Evolutionary conservation across 1,284 basidiomycete species (phyloP).

Genomic region (Moniliophthora roreri): DNA sequence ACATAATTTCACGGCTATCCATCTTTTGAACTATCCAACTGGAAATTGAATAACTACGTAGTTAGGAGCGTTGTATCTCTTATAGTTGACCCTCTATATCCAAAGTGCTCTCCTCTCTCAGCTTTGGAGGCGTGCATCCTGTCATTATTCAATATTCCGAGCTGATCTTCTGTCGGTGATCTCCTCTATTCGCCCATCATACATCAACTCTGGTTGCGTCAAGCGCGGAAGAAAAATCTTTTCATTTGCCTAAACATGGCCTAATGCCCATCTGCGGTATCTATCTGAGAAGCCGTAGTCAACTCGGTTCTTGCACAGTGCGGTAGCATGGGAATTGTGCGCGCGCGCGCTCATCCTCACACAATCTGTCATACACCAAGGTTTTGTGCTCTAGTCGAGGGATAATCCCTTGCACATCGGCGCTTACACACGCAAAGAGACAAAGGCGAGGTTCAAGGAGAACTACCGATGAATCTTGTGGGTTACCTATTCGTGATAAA

Average conservation of each 20-base stretch:
- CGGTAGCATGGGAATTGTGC: not conserved
- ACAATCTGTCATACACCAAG: too few species aligned
- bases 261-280: not conserved
- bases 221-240: not conserved
- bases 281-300: not conserved
- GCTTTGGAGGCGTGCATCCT: not conserved
- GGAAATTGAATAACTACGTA: not conserved
- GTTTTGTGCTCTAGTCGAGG: not conserved
- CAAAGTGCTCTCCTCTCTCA: not conserved
- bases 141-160: not conserved
- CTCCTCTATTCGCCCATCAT: too few species aligned
- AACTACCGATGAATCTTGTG: not conserved
- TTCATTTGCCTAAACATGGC: not conserved
- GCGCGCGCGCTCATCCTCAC: too few species aligned
- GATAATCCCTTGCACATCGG: not conserved
- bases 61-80: slow-evolving; percentile 1
- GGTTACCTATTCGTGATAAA: not conserved
- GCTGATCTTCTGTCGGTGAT: too few species aligned
- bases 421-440: not conserved
- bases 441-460: too few species aligned
- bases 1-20: not conserved
- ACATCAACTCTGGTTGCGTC: too few species aligned
- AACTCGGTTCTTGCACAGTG: not conserved
- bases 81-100: not conserved
- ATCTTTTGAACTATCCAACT: not conserved